Conservation (phyloP, 495 filamentous ascomycete species). For the Trichoderma parareesei region DNA sequence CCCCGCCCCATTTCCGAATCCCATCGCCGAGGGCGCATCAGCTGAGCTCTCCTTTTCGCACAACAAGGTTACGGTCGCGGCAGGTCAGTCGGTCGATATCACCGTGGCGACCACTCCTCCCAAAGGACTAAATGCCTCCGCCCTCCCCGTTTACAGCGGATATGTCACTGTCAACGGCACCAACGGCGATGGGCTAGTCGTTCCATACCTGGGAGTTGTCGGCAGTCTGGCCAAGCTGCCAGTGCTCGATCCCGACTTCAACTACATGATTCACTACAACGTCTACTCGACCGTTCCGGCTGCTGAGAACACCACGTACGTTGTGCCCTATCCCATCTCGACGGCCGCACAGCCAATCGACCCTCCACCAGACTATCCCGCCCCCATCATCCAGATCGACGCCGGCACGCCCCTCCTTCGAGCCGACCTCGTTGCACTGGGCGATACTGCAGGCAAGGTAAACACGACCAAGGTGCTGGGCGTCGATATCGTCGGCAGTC, state of each 20-base stretch:
- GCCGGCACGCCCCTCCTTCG: constrained; percentile 18
- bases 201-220: constrained; percentile 23
- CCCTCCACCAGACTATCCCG: constrained; percentile 13
- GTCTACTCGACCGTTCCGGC: constrained; percentile 14
- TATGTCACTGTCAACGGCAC: constrained; percentile 23
- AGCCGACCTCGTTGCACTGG: constrained; percentile 19
- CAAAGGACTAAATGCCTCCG: constrained; percentile 12
- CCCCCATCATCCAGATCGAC: constrained; percentile 15
- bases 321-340: constrained; percentile 1
- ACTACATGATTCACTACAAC: constrained; percentile 13
- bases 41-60: constrained; percentile 7
- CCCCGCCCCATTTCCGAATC: constrained; percentile 9
- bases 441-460: constrained; percentile 14
- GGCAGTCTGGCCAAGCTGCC: constrained; percentile 17
- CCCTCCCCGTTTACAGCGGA: constrained; percentile 25
- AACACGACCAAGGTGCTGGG: constrained; percentile 19
- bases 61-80: constrained; percentile 10
- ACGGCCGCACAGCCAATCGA: neutral
- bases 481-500: constrained; percentile 14
- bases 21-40: neutral
- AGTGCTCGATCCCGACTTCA: constrained; percentile 14
- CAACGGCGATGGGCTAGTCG: constrained; percentile 21
- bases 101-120: constrained; percentile 14
- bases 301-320: neutral
- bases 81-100: neutral